Base-by-base conservation (phyloP, 225 moss, liverwort and hornwort genomes). In the Antitrichia curtipendula region DNA sequence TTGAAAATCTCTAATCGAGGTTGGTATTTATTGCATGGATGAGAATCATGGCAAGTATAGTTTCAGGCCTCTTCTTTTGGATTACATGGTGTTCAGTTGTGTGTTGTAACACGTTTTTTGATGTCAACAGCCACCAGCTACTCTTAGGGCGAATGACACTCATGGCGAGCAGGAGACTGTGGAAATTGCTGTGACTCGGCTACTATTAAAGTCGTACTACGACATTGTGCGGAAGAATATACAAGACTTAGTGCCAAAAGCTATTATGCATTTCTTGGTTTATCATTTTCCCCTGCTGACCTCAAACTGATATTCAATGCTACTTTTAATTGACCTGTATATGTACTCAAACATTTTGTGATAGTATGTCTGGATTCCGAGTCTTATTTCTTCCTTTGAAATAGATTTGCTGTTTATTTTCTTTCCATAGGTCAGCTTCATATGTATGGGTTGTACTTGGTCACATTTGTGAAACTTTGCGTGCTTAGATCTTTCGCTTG, bases 241-340 rank as follows among this genome's bases (percentile, higher is more conserved):
- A 84, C 98, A 99, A 88, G 98, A 99, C 91, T 95, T 96, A 47
- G 95, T 99, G 71, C 98, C 98, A 5, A 99, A 99, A 86, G 98
- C 98, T 40, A 99, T 99, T 82, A 99, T 99, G 98, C 98, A 99
- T 89, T 99, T 99, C 90, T 82, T 99, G 96, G 98, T 98, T 81
- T 83, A 93, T 87, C 82, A 61, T 75, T 60, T 43, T 82, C 61
- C 83, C 74, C 68, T 83, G 16, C 32, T 62, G 61, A 32, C 40
- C 52, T 81, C 60, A 61, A 49, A 29, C 58, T 72, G 38, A 81
- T 71, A 54, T 41, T n/a, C 23, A 58, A 65, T 78, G 41, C 50
- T 64, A 29, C 79, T 41, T 65, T 65, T 61, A 15, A 49, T 69
- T 28, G 70, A 80, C 38, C 66, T 68, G 34, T 47, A 68, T 84